Evolutionary conservation across 1,139 yeast species (phyloP).

Genomic region (Taphrina communis): DNA sequence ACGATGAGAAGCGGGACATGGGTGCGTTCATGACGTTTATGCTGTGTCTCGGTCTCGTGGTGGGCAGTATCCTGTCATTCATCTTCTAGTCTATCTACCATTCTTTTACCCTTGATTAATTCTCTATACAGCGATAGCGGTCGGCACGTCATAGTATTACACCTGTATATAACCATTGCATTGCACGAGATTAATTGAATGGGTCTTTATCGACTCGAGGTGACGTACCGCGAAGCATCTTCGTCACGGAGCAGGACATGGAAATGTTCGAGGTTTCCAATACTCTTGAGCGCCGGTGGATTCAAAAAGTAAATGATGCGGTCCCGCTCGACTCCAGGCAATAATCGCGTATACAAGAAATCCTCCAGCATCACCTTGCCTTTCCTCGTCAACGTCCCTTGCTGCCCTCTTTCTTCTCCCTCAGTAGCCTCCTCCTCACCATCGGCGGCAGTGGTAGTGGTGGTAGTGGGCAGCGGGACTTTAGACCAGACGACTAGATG

Average conservation of each 20-base stretch:
- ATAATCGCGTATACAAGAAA: constrained; percentile 12
- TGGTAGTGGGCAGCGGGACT: constrained; percentile 47
- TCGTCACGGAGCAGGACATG: constrained; percentile 35
- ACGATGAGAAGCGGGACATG: constrained; percentile 11
- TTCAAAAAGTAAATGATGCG: constrained; percentile 30
- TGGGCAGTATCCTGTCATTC: constrained; percentile 29
- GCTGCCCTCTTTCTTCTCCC: background rate
- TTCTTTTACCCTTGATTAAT: background rate
- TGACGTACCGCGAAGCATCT: constrained; percentile 13
- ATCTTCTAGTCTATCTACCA: constrained; percentile 6
- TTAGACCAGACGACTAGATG: constrained; percentile 56
- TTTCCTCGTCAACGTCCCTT: constrained; percentile 9
- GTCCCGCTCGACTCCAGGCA: constrained; percentile 12
- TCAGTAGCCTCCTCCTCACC: too few species aligned
- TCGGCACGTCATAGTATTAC: background rate
- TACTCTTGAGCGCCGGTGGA: constrained; percentile 34
- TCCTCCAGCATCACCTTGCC: constrained; percentile 12
- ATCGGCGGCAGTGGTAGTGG: too few species aligned
- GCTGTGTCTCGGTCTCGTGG: constrained; percentile 35
- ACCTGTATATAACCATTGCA: too few species aligned
- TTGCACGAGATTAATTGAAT: background rate
- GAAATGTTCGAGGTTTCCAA: constrained; percentile 37
- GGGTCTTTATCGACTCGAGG: constrained; percentile 1
- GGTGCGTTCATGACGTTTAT: constrained; percentile 38
- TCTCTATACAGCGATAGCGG: background rate